Evolutionary conservation across 1,139 yeast genomes (phyloP).

Genomic region (Zhuliangozyma blackwelliae): DNA sequence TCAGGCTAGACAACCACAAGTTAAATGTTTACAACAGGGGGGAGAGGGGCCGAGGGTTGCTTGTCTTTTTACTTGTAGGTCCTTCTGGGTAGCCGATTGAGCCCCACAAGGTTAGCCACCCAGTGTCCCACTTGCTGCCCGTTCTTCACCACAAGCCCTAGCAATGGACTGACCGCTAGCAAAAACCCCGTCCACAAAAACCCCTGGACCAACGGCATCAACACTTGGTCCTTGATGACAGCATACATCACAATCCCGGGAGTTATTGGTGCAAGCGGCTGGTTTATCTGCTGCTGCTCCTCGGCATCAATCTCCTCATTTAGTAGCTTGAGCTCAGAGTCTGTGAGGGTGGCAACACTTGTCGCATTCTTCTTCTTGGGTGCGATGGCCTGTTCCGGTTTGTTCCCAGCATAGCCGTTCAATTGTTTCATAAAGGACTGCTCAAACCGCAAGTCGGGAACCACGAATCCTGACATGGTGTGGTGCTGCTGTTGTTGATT

Average conservation of each 20-base stretch:
- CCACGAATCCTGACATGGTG: slow-evolving; percentile 19
- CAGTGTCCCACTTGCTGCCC: slow-evolving; percentile 32
- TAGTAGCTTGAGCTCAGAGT: slow-evolving; percentile 20
- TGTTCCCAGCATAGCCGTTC: slow-evolving; percentile 25
- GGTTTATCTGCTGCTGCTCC: slow-evolving; percentile 16
- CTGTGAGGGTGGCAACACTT: slow-evolving; percentile 14
- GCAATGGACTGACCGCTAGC: slow-evolving; percentile 27
- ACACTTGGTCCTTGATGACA: slow-evolving; percentile 55
- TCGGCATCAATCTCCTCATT: slow-evolving; percentile 20
- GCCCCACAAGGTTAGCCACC: slow-evolving; percentile 21
- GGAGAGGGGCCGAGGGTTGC: too few species aligned
- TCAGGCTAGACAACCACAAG: too few species aligned
- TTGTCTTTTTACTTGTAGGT: too few species aligned
- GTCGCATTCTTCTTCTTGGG: slow-evolving; percentile 1
- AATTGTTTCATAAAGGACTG: slow-evolving; percentile 53
- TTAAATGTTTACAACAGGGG: too few species aligned
- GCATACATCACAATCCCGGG: slow-evolving; percentile 51
- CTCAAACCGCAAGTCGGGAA: slow-evolving; percentile 70
- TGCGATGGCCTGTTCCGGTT: neutral
- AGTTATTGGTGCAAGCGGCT: slow-evolving; percentile 38
- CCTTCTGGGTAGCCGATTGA: slow-evolving; percentile 11
- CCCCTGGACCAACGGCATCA: slow-evolving; percentile 62
- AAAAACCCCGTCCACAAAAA: slow-evolving; percentile 37
- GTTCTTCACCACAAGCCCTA: slow-evolving; percentile 21
- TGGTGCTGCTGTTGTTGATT: neutral